phyloP scores from a whole-genome alignment of 305 asterid species.

The Fraxinus dipetala region DNA sequence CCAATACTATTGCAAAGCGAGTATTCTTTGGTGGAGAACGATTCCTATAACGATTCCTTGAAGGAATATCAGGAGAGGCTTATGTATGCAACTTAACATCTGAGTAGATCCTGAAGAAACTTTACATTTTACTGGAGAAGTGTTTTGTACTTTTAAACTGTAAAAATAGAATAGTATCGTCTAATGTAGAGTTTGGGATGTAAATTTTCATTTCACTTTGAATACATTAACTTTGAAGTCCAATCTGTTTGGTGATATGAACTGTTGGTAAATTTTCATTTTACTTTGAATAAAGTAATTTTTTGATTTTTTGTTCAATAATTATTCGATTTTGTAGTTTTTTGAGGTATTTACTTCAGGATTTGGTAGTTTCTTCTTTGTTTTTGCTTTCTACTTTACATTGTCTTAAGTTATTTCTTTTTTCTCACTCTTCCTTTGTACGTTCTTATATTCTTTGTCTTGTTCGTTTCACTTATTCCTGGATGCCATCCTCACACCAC shows the following conservation, averaged over 20 bases:
- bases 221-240: neutral
- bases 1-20: conserved; percentile 53
- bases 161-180: neutral
- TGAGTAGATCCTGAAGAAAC: conserved; percentile 5
- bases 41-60: conserved; percentile 38
- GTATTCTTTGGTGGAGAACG: conserved; percentile 97
- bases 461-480: too few species aligned
- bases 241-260: conserved; percentile 9
- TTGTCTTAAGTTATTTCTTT: too few species aligned
- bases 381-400: too few species aligned
- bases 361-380: too few species aligned
- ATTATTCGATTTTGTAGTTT: too few species aligned
- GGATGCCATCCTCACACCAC: too few species aligned
- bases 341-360: too few species aligned
- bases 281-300: too few species aligned
- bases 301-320: too few species aligned
- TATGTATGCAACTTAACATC: conserved; percentile 49
- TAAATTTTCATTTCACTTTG: neutral
- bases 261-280: neutral
- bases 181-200: neutral
- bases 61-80: conserved; percentile 98
- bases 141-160: too few species aligned
- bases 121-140: neutral
- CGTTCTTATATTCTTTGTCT: too few species aligned
- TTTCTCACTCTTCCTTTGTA: too few species aligned